Base-by-base conservation (phyloP, 768 basidiomycete species). In the Lentinula raphanica region DNA sequence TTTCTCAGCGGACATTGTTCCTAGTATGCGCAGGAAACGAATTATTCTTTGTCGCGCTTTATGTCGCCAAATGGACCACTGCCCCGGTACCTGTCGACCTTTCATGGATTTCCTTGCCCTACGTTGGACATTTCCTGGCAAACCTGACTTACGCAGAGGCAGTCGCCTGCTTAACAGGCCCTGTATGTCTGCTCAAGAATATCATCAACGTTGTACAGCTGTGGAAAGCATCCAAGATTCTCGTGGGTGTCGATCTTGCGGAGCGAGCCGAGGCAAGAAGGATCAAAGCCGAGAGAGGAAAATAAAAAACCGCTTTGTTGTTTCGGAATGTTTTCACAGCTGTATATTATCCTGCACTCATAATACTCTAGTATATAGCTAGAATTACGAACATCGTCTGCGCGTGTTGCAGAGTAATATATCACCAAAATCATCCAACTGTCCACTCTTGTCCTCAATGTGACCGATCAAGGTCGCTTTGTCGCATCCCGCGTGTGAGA, bases 181-280 rank as follows among this genome's bases (percentile, higher is more conserved):
- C 86, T 0, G 73, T 97, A 48, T 96, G 86, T 68, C 63, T 83
- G 15, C 67, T 78, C 61, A 99, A 98, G 78, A 97, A 98, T 69
- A 66, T 94, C 58, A 92, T 99, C 77, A 97, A 98, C 70, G 71
- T 90, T 32, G 94, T 99, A 6, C 97, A 99, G 71, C 83, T 98
- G 58, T 98, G 95, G 95, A 99, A 99, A 71, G 96, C 97, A 27
- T 89, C 90, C 35, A 94, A 94, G 73, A 92, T 94, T 56, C 80
- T 97, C 15, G 94, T 97, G 13, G 94, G 94, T 0, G 90, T 97
- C 11, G 94, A 97, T 67, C 74, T 97, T 48, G 91, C 90, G 44
- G 93, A 95, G 72, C 76, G 94, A 63, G 85, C 86, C 38, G 79
- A 81, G 57, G 87, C 81, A 19, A 74, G 86, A 57, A 75, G 80